phyloP scores from a whole-genome alignment of 2,329 filamentous ascomycete species.

The Fusarium haematococcum region DNA sequence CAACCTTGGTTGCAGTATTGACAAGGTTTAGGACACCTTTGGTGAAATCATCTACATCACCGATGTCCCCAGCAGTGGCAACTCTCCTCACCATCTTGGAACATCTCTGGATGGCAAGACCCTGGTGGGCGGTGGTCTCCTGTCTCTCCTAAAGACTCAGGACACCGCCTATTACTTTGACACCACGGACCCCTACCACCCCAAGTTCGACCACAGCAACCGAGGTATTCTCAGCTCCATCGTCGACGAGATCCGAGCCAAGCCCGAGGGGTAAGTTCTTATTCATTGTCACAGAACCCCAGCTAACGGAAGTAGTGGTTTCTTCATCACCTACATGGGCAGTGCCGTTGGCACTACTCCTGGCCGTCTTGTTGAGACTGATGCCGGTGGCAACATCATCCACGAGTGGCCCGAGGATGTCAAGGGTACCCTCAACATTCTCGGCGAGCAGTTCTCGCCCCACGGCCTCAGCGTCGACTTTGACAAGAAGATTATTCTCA shows the following conservation, averaged over 20 bases:
- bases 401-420: slow-evolving; percentile 72
- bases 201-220: slow-evolving; percentile 70
- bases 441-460: slow-evolving; percentile 70
- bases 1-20: not conserved
- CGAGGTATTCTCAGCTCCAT: slow-evolving; percentile 69
- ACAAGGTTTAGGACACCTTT: slow-evolving; percentile 63
- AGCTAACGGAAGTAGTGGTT: slow-evolving; percentile 52
- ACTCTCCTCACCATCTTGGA: slow-evolving; percentile 70
- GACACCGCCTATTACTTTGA: slow-evolving; percentile 74
- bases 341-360: slow-evolving; percentile 68
- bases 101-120: slow-evolving; percentile 67
- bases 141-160: slow-evolving; percentile 70
- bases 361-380: slow-evolving; percentile 71
- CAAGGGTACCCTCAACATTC: slow-evolving; percentile 63
- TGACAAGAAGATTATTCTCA: slow-evolving; percentile 67
- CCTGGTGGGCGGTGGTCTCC: slow-evolving; percentile 66
- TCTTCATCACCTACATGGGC: slow-evolving; percentile 73
- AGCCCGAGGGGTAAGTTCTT: slow-evolving; percentile 63
- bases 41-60: slow-evolving; percentile 69
- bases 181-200: slow-evolving; percentile 67
- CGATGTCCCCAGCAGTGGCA: slow-evolving; percentile 69
- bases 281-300: fast-evolving
- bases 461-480: slow-evolving; percentile 71
- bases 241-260: slow-evolving; percentile 71
- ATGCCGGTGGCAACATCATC: slow-evolving; percentile 69